Evolutionary conservation across 352 stramenopile genomes (phyloP).

Genomic region (Thalassiosira delicatula): DNA sequence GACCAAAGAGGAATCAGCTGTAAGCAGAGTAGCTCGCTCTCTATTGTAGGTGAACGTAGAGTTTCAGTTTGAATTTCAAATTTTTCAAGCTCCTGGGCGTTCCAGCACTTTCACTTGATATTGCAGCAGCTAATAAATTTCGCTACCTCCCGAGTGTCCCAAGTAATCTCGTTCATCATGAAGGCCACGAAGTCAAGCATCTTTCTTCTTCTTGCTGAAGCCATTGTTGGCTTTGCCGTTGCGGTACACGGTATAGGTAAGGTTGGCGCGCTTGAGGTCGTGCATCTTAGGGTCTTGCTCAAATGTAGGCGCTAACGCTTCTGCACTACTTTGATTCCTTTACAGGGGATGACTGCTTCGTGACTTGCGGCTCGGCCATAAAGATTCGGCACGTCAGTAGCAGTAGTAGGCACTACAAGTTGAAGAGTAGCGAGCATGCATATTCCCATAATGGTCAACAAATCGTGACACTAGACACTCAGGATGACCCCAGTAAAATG

Average conservation of each 20-base stretch:
- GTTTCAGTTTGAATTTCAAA: background rate
- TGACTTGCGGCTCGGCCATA: conserved; percentile 84
- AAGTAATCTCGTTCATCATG: background rate
- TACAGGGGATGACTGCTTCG: conserved; percentile 26
- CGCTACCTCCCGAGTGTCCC: no score
- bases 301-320: no score
- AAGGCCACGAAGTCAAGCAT: background rate
- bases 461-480: conserved; percentile 76
- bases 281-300: no score
- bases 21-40: no score
- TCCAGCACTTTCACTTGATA: no score
- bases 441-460: conserved; percentile 81
- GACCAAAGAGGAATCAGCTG: no score
- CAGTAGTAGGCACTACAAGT: conserved; percentile 61
- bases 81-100: background rate
- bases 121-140: no score
- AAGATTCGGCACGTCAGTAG: conserved; percentile 76
- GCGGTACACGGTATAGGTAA: background rate
- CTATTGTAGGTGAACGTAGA: no score
- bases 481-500: background rate
- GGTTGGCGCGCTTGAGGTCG: no score
- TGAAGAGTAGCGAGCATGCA: conserved; percentile 73
- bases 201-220: conserved; percentile 1
- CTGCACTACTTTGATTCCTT: no score
- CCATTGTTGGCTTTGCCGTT: background rate